Conservation (phyloP, 2,329 filamentous ascomycete species). For the Diplodia sapinea region DNA sequence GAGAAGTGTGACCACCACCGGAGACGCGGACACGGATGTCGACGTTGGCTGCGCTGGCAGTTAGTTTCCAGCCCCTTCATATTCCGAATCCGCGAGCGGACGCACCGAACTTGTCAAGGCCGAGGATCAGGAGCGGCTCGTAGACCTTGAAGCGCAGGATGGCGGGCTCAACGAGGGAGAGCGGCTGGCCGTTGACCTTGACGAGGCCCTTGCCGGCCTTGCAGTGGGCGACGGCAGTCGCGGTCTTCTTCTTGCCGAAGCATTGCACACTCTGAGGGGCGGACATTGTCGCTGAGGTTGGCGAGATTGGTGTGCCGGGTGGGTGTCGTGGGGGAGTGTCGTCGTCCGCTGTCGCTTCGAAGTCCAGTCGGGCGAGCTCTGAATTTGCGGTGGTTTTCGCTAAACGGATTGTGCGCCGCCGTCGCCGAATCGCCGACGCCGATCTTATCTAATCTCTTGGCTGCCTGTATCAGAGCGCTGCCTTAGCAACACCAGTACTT, state of each 20-base stretch:
- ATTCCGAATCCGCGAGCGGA: conserved; percentile 11
- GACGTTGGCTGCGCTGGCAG: conserved; percentile 66
- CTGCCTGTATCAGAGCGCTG: not conserved
- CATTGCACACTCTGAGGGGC: conserved; percentile 71
- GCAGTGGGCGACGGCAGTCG: conserved; percentile 87
- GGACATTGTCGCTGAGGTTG: conserved; percentile 68
- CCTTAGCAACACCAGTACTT: not conserved
- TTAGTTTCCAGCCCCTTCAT: conserved; percentile 34
- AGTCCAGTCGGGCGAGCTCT: conserved; percentile 26
- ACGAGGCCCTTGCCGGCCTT: conserved; percentile 90
- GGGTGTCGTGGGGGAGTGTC: conserved; percentile 27
- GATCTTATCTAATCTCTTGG: conserved; percentile 31
- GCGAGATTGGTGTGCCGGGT: conserved; percentile 27
- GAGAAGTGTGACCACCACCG: conserved; percentile 96
- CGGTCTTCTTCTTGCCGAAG: conserved; percentile 87
- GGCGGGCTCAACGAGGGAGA: conserved; percentile 92
- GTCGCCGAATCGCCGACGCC: conserved; percentile 19
- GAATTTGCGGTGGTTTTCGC: conserved; percentile 31
- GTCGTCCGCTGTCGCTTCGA: conserved; percentile 30
- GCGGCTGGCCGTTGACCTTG: conserved; percentile 98
- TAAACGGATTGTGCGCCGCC: conserved; percentile 31
- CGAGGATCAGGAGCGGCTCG: conserved; percentile 96
- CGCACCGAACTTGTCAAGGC: conserved; percentile 89
- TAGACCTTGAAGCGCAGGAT: conserved; percentile 99
- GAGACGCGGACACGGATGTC: conserved; percentile 97